Evolutionary conservation across 2,329 filamentous ascomycete species (phyloP).

Genomic region (Colletotrichum euphorbiae): DNA sequence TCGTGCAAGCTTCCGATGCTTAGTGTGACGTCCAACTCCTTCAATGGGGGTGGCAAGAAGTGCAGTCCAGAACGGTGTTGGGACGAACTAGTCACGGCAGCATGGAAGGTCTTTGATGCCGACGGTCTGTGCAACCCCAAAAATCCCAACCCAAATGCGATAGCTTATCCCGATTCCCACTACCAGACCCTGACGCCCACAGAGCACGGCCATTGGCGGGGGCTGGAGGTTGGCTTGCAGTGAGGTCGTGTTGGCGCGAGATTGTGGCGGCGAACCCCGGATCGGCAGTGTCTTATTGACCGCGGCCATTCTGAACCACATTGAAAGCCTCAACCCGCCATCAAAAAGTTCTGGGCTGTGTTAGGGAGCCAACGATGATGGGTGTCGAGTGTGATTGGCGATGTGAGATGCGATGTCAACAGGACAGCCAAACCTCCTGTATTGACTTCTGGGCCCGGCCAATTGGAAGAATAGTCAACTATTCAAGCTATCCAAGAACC

Average conservation of each 20-base stretch:
- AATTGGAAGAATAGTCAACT: neutral
- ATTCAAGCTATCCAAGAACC: neutral
- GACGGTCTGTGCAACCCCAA: neutral
- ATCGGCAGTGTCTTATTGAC: slow-evolving; percentile 23
- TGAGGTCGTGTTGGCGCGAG: neutral
- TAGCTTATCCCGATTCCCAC: neutral
- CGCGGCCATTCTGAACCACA: neutral
- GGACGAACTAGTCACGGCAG: neutral
- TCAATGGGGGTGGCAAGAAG: too few relatives aligned
- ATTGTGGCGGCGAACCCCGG: slow-evolving; percentile 23
- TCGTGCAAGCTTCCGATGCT: neutral
- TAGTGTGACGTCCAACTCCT: neutral
- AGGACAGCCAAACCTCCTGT: too few relatives aligned
- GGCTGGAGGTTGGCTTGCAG: neutral
- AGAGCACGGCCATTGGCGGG: slow-evolving; percentile 18
- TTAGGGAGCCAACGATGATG: neutral
- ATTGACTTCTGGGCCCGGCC: too few relatives aligned
- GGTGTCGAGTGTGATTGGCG: neutral
- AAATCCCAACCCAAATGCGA: neutral
- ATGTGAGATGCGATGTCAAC: neutral
- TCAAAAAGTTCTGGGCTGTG: neutral
- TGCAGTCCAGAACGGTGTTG: neutral
- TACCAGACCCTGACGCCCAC: neutral
- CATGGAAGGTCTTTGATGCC: neutral
- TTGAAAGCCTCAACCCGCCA: slow-evolving; percentile 16